Evolutionary conservation across 345 rosid species (phyloP), one percentile per base, ranked within the genome.

Genomic region (Kandelia obovata): DNA sequence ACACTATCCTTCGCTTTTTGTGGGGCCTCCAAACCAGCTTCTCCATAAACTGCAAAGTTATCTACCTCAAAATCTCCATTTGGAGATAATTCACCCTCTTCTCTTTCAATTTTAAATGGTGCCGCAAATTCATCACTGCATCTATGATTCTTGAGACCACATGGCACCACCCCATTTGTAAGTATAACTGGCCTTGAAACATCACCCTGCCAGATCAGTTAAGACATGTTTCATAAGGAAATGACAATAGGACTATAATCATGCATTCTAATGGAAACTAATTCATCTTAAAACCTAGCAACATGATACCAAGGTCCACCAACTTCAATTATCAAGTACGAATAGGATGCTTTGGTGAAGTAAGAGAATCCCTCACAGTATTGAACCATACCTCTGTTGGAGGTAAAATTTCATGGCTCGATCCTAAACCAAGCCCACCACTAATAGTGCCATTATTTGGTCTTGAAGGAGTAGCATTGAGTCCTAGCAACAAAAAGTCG

Each of bases 41-140:
- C 95, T 66, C 80, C 95, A 84, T 83, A 83, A 76, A 75, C 89
- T 28, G 85, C 92, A 77, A 90, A 92, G 67, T 86, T 86, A 66
- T 92, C 97, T 10, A 34, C 37, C 83, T 90, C 96, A 69, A 85
- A 92, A 73, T 91, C 96, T 53, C 91, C 97, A 73, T 83, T 88
- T 59, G 99, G 99, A 71, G 99, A 95, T 78, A 95, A 82, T 73
- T 95, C 99, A 63, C 99, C 99, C 78, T 95, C 99, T 71, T 95
- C 99, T 81, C 98, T 95, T 79, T 92, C 97, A 68, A 83, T 85
- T 84, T 86, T 92, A 47, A 83, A 70, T 68, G 84, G 86, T 43
- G 73, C 82, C 51, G 64, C 71, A 25, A 84, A 67, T 73, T 75
- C 88, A 77, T 85, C 86, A 47, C 70, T 84, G 68, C 75, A 83